Base-by-base conservation (phyloP, 192 early-diverging fungal species). In the Gamsiella multidivaricata region DNA sequence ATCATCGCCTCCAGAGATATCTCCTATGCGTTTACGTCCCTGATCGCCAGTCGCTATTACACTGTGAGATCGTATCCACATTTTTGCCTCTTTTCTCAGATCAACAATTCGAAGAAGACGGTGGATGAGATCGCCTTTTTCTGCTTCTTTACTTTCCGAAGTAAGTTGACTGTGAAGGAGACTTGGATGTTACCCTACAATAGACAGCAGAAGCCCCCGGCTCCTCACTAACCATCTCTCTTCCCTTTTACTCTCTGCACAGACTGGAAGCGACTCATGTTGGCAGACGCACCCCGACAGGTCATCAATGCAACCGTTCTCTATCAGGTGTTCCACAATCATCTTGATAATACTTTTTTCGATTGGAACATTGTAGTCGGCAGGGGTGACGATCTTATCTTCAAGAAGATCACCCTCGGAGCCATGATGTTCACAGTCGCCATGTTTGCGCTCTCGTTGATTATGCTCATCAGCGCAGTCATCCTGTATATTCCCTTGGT, bases 111-210 rank as follows among this genome's bases (percentile, higher is more conserved):
- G 3, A 86, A 75, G n/a, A 91, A 85, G 78, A 55, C 59, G 9
- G 83, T 83, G 22, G 94, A 96, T 51, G 69, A 85, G 2, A 25
- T 95, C 3, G 92, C 94, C 8, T 95, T 94, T 69, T 95, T 87
- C 81, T 90, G 93, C n/a, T 96, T 92, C 66, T 95, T 95, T 76
- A 83, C 85, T n/a, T 89, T 95, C 61, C 89, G 91, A 80, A 90
- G 93, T 90, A 84, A 57, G 65, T 58, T 29, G 41, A 37, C 14
- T 7, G 10, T 33, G 26, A 10, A 39, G 29, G 17, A 22, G 22
- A 39, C 2, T 52, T 39, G 22, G 14, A 32, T 55, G 37, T 22
- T 29, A 32, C 39, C 26, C 36, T 37, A 14, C 29, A 10, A 11
- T 28, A 46, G 10, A 14, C 20, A 15, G 29, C 23, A 54, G 17